These are phyloP conservation scores for Cyphellophora europaea DNA, from an alignment of 2,329 filamentous ascomycete genomes.

Conservation along the genomic window DNA sequence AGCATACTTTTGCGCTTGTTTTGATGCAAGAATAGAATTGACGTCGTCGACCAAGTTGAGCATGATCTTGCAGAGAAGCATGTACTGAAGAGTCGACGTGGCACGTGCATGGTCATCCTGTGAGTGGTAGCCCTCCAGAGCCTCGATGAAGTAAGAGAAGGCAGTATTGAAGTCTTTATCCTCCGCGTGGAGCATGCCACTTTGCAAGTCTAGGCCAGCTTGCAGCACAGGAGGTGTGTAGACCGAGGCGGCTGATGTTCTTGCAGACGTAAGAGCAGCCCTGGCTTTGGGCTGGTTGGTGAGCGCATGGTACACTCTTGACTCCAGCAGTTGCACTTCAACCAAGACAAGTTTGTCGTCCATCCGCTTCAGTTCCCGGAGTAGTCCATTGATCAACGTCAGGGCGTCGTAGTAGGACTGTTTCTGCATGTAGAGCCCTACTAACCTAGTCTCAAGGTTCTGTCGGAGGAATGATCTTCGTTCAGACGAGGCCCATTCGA, in stretches of 20 bases:
- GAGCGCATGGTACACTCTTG: slow-evolving; percentile 90
- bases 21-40: slow-evolving; percentile 85
- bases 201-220: slow-evolving; percentile 97
- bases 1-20: slow-evolving; percentile 93
- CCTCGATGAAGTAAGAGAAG: slow-evolving; percentile 98
- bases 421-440: slow-evolving; percentile 91
- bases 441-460: slow-evolving; percentile 92
- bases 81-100: slow-evolving; percentile 97
- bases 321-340: slow-evolving; percentile 95
- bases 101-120: slow-evolving; percentile 83
- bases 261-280: slow-evolving; percentile 84
- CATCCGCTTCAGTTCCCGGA: slow-evolving; percentile 92
- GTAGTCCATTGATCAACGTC: slow-evolving; percentile 88
- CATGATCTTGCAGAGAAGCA: slow-evolving; percentile 99
- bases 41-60: slow-evolving; percentile 94
- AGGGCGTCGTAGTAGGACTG: slow-evolving; percentile 96
- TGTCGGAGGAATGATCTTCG: slow-evolving; percentile 75
- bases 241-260: slow-evolving; percentile 90
- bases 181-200: slow-evolving; percentile 95
- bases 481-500: slow-evolving; percentile 91
- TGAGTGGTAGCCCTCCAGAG: slow-evolving; percentile 89
- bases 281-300: slow-evolving; percentile 95
- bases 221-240: slow-evolving; percentile 94
- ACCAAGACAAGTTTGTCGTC: slow-evolving; percentile 98
- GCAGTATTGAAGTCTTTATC: slow-evolving; percentile 99